Evolutionary conservation across 768 basidiomycete genomes (phyloP), one percentile per base, ranked within the genome.

Genomic region (Pulveroboletus sp.): DNA sequence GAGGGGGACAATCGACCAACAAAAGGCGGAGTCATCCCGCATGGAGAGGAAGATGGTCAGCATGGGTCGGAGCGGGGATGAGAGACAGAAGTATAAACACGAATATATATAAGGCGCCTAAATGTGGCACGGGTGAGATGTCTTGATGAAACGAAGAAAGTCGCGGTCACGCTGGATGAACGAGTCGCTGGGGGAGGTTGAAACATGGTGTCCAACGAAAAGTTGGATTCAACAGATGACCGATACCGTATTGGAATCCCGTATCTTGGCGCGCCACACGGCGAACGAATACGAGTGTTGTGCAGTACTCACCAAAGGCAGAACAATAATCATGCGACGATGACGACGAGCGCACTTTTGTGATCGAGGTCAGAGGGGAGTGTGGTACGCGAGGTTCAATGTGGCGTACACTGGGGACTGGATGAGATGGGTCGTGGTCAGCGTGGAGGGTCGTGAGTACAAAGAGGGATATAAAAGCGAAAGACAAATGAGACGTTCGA

Each of bases 1-100:
- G 70, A 66, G 71, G 69, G 59, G 69, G 65, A 59, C 62, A 64
- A 69, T 71, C 62, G 71, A 73, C 73, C 67, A 73, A 71, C 71
- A 68, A 64, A 60, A 70, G 65, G 63, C 76, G 47, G 28, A 58
- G 58, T 52, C 61, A 60, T 51, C 53, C 50, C 43, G 49, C 55
- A 51, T 60, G 46, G 49, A 50, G 31, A 46, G 54, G 31, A 55
- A 59, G 50, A 65, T 27, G 30, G 39, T 69, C 36, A 58, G 62
- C 46, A 57, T 56, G 47, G 24, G 50, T 52, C 18, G 37, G 42
- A 18, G 47, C 14, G 17, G 49, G 30, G 26, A 49, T 32, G 31
- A 55, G 28, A 36, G 46, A 44, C 10, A 52, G 39, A 32, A 39
- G 9, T 47, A 54, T 56, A 27, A 38, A 41, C 21, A 21, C 21